phyloP scores from a whole-genome alignment of 2,329 filamentous ascomycete genomes.

The Botrytis pseudocinerea region DNA sequence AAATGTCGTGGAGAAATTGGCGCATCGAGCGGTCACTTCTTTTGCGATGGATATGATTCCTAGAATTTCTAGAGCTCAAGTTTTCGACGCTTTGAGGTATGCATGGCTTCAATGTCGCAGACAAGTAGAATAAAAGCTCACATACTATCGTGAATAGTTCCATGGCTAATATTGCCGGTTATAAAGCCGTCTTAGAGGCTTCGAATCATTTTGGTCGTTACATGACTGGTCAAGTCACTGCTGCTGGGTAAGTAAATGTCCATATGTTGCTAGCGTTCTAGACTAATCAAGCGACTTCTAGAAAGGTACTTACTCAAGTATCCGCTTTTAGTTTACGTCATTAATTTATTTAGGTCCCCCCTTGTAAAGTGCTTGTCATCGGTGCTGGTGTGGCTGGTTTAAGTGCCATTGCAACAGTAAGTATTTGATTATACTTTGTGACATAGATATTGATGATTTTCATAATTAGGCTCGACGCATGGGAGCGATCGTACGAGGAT shows the following conservation, averaged over 20 bases:
- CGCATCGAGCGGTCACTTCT: conserved; percentile 67
- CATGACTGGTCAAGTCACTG: conserved; percentile 85
- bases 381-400: conserved; percentile 87
- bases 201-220: conserved; percentile 89
- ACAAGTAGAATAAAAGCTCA: conserved; percentile 25
- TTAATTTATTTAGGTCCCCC: conserved; percentile 66
- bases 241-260: conserved; percentile 61
- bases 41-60: conserved; percentile 96
- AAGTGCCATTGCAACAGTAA: conserved; percentile 77
- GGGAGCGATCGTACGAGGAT: conserved; percentile 86
- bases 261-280: not conserved
- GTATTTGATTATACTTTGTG: conserved; percentile 28
- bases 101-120: not conserved
- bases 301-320: conserved; percentile 35
- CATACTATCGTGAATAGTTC: conserved; percentile 53
- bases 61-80: conserved; percentile 83
- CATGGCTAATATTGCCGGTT: conserved; percentile 93
- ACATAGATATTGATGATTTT: conserved; percentile 4
- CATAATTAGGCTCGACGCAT: conserved; percentile 65
- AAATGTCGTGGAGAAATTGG: conserved; percentile 70
- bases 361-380: conserved; percentile 87
- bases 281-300: conserved; percentile 37
- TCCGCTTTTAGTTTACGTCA: conserved; percentile 15
- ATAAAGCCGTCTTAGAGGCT: conserved; percentile 87
- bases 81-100: conserved; percentile 73